Percentiles rank a stretch among this genome's conserved stretches.
phyloP scores from a whole-genome alignment of 192 early-diverging fungal genomes.

The Linnemannia schmuckeri region DNA sequence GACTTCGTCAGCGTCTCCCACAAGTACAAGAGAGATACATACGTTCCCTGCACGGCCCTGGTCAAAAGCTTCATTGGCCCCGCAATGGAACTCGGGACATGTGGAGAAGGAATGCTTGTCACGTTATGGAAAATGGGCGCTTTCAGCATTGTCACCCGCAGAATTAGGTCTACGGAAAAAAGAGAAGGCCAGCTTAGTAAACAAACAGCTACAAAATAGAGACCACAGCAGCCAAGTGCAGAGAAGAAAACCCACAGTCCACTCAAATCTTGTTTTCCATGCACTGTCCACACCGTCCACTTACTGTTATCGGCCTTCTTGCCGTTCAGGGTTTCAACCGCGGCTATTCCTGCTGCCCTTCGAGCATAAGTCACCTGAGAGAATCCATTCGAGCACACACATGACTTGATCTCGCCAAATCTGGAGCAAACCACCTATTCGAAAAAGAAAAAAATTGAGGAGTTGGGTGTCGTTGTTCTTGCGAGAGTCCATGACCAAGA shows the following conservation, averaged over 20 bases:
- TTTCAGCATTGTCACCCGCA: constrained; percentile 35
- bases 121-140: constrained; percentile 19
- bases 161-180: constrained; percentile 31
- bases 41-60: constrained; percentile 45
- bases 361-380: constrained; percentile 48
- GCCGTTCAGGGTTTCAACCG: constrained; percentile 39
- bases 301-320: constrained; percentile 52
- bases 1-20: no score
- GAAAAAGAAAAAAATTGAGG: background rate
- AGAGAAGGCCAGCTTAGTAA: background rate
- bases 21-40: constrained; percentile 1
- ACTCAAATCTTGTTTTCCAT: background rate
- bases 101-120: background rate
- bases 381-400: constrained; percentile 41
- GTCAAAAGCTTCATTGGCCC: constrained; percentile 38
- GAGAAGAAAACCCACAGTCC: background rate
- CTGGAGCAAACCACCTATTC: constrained; percentile 41
- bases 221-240: background rate
- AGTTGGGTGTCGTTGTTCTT: background rate
- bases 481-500: background rate
- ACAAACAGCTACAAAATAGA: background rate
- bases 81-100: constrained; percentile 33
- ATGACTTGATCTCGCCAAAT: constrained; percentile 49
- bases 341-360: constrained; percentile 37
- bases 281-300: background rate